A percentile compares a stretch with the other conserved stretches of the same genome.
phyloP scores from a whole-genome alignment of 768 basidiomycete genomes.

The Mycena vulgaris region DNA sequence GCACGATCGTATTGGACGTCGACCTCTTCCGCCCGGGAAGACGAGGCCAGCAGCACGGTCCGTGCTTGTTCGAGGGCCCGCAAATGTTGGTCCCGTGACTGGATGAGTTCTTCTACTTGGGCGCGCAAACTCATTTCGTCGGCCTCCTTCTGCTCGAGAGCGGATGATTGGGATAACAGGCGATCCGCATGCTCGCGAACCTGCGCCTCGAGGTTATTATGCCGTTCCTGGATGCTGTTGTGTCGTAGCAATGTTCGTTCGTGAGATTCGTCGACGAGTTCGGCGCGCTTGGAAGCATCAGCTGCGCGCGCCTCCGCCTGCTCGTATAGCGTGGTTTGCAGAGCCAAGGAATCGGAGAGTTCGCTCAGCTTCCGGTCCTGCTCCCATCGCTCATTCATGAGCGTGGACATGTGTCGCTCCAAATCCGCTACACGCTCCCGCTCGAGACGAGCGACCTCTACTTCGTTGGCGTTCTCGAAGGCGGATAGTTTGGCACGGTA shows the following conservation, averaged over 20 bases:
- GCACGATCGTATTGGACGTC: conserved; percentile 81
- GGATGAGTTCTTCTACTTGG: conserved; percentile 80
- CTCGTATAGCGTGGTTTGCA: conserved; percentile 83
- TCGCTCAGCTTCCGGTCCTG: conserved; percentile 83
- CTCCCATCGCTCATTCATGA: conserved; percentile 73
- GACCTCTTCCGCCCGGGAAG: conserved; percentile 84
- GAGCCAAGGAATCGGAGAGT: conserved; percentile 78
- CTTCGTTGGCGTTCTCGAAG: conserved; percentile 77
- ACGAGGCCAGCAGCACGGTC: conserved; percentile 80
- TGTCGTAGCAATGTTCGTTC: conserved; percentile 75
- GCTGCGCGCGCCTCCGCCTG: conserved; percentile 85
- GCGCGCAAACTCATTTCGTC: conserved; percentile 76
- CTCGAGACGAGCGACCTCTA: conserved; percentile 80
- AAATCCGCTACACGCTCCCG: conserved; percentile 83
- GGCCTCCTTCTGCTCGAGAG: conserved; percentile 83
- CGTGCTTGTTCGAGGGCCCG: conserved; percentile 91
- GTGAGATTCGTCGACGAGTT: conserved; percentile 79
- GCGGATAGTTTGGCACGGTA: conserved; percentile 96
- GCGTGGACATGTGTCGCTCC: conserved; percentile 76
- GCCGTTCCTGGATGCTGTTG: conserved; percentile 77
- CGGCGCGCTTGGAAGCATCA: conserved; percentile 84
- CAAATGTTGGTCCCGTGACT: conserved; percentile 87
- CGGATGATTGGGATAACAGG: conserved; percentile 79
- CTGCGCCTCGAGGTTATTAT: conserved; percentile 71
- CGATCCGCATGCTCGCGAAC: conserved; percentile 85